phyloP scores from a whole-genome alignment of 352 stramenopile species.

The Phytophthora macrochlamydospora region DNA sequence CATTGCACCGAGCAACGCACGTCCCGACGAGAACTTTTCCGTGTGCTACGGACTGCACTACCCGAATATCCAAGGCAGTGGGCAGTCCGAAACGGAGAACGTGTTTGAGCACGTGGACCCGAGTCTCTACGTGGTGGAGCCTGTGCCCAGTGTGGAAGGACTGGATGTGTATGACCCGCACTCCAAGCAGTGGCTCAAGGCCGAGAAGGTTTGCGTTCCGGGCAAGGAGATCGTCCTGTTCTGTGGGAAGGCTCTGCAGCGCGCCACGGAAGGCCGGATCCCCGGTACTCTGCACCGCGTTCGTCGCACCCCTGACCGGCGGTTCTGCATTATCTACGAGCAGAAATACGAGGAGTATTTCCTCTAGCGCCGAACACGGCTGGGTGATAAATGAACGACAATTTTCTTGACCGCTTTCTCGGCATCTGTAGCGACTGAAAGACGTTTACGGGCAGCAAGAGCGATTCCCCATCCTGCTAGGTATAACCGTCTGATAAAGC shows the following conservation, averaged over 20 bases:
- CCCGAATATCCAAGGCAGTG: slow-evolving; percentile 53
- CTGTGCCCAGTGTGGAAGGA: slow-evolving; percentile 54
- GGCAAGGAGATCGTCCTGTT: slow-evolving; percentile 69
- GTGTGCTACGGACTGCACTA: slow-evolving; percentile 75
- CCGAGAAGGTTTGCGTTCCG: slow-evolving; percentile 51
- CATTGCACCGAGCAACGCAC: slow-evolving; percentile 30
- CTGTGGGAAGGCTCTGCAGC: slow-evolving; percentile 56
- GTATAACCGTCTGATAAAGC: no score
- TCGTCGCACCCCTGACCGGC: slow-evolving; percentile 37
- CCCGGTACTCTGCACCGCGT: slow-evolving; percentile 60
- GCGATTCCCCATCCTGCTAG: no score
- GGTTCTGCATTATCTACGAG: slow-evolving; percentile 72
- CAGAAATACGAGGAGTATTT: slow-evolving; percentile 72
- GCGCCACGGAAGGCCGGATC: slow-evolving; percentile 51
- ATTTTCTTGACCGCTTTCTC: no score
- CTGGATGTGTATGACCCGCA: slow-evolving; percentile 62
- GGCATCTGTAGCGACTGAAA: no score
- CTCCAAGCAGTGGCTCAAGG: slow-evolving; percentile 58
- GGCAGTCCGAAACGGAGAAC: slow-evolving; percentile 60
- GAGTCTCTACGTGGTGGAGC: slow-evolving; percentile 64
- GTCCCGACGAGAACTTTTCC: slow-evolving; percentile 53
- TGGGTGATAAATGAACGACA: no score
- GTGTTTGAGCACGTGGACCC: slow-evolving; percentile 73
- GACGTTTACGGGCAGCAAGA: no score
- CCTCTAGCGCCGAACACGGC: slow-evolving; percentile 10